Conservation (phyloP, 208 protist species). For the Acanthamoeba divionensis region DNA sequence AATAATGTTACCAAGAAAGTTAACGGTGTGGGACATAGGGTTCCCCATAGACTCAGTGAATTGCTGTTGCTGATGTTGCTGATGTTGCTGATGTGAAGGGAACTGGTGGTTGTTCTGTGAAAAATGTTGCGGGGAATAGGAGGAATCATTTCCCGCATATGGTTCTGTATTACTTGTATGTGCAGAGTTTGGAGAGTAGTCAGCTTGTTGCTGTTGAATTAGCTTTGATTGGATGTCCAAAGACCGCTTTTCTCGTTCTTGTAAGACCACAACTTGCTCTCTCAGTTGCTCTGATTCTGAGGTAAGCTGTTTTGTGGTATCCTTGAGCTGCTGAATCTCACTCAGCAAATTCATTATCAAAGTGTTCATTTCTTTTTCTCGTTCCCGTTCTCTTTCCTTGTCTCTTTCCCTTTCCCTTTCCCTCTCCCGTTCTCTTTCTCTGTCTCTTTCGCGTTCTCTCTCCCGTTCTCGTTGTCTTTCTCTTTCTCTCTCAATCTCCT, state of each 20-base stretch:
- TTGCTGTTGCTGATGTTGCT: too few relatives aligned
- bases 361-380: not conserved
- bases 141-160: too few relatives aligned
- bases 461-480: not conserved
- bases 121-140: too few relatives aligned
- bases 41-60: too few relatives aligned
- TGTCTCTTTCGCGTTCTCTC: not conserved
- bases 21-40: too few relatives aligned
- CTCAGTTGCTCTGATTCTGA: not conserved
- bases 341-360: not conserved
- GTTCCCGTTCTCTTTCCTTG: not conserved
- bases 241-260: not conserved
- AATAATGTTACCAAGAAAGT: too few relatives aligned
- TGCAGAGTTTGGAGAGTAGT: too few relatives aligned
- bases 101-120: too few relatives aligned
- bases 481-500: too few relatives aligned
- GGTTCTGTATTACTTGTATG: too few relatives aligned
- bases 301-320: not conserved
- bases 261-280: not conserved
- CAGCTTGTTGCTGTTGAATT: not conserved
- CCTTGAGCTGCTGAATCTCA: constrained; percentile 26
- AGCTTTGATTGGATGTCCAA: not conserved
- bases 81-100: too few relatives aligned
- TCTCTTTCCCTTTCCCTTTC: not conserved
- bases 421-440: not conserved